A percentile compares a stretch with the other conserved stretches of the same genome.
Conservation (phyloP, 768 basidiomycete genomes). For the Leucosporidium yakuticum region DNA sequence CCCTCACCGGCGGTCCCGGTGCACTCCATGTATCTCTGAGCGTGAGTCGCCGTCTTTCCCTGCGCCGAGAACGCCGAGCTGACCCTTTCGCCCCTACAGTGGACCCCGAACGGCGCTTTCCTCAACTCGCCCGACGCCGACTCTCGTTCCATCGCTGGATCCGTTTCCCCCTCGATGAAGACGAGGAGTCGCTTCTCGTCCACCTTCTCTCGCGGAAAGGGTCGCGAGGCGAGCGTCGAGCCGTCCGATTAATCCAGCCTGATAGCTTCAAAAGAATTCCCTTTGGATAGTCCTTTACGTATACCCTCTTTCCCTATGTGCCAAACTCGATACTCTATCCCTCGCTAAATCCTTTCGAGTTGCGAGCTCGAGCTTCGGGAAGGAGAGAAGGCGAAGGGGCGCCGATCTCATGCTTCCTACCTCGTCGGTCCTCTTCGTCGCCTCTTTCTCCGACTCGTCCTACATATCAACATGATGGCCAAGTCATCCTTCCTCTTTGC, state of each 20-base stretch:
- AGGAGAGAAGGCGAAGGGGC: too few relatives aligned
- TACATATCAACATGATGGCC: too few relatives aligned
- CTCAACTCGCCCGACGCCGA: slow-evolving; percentile 14
- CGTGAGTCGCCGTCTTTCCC: not conserved
- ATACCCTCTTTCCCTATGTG: too few relatives aligned
- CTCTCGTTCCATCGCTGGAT: slow-evolving; percentile 16
- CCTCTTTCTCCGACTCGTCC: too few relatives aligned
- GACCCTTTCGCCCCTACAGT: not conserved
- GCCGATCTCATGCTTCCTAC: too few relatives aligned
- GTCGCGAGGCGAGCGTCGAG: not conserved
- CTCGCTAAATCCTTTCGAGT: too few relatives aligned
- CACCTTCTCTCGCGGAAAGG: slow-evolving; percentile 12
- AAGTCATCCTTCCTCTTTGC: too few relatives aligned
- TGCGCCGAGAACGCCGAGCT: not conserved
- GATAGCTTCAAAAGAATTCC: not conserved
- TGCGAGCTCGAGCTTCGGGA: too few relatives aligned
- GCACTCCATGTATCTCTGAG: slow-evolving; percentile 7
- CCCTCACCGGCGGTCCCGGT: slow-evolving; percentile 1
- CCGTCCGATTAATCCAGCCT: slow-evolving; percentile 1
- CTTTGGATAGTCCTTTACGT: too few relatives aligned
- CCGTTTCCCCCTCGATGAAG: not conserved
- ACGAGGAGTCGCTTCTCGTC: slow-evolving; percentile 1
- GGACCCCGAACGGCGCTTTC: slow-evolving; percentile 3
- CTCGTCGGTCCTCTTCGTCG: too few relatives aligned
- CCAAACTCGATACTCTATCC: too few relatives aligned